Conservation (phyloP, 495 filamentous ascomycete species). For the Penicillium paxilli region DNA sequence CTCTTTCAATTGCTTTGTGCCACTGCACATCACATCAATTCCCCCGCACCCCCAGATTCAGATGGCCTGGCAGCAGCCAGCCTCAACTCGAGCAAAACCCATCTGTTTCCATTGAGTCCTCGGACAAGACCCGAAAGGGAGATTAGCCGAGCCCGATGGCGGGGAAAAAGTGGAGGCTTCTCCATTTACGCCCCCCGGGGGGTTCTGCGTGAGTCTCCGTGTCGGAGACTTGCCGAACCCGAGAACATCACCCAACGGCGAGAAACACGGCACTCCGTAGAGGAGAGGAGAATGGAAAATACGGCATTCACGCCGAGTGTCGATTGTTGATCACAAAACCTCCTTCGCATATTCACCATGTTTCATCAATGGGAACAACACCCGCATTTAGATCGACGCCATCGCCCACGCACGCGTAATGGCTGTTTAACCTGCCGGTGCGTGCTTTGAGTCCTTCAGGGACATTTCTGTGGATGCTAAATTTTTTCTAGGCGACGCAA, state of each 20-base stretch:
- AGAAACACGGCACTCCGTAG: too few relatives aligned
- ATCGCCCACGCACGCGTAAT: constrained; percentile 14
- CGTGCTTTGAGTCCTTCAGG: not conserved
- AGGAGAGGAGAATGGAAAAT: not conserved
- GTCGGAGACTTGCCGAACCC: constrained; percentile 5
- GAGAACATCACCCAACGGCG: not conserved
- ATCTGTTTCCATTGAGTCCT: not conserved
- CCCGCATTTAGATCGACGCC: constrained; percentile 7
- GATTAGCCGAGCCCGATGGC: constrained; percentile 6
- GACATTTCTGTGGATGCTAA: not conserved
- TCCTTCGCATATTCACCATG: constrained; percentile 2
- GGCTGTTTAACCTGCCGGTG: constrained; percentile 15
- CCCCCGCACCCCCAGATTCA: not conserved
- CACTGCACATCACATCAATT: not conserved
- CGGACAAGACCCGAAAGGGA: constrained; percentile 1
- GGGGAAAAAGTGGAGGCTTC: constrained; percentile 4
- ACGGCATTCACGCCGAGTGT: not conserved
- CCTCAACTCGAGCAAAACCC: not conserved
- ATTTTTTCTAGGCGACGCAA: constrained; percentile 6
- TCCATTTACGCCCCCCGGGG: not conserved
- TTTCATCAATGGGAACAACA: constrained; percentile 13
- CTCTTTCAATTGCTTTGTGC: not conserved
- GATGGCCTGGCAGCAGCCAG: not conserved
- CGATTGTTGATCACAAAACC: not conserved
- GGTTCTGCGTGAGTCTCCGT: not conserved